A percentile compares a stretch with the other conserved stretches of the same genome.
Evolutionary conservation across 2,329 filamentous ascomycete species (phyloP).

Genomic region (Arthroderma uncinatum): DNA sequence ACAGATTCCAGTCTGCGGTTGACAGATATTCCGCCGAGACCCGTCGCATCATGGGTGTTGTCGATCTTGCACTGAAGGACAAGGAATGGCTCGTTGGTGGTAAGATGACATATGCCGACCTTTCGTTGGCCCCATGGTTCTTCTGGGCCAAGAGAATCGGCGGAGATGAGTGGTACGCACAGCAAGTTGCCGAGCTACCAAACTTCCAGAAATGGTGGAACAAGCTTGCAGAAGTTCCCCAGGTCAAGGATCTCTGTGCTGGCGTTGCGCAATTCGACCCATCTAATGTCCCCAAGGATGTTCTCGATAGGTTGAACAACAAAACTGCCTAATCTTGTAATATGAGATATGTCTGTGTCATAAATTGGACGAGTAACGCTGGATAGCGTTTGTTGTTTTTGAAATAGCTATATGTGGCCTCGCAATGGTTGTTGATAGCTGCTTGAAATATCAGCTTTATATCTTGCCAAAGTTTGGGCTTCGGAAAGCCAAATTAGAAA

Average conservation of each 20-base stretch:
- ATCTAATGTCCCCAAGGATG: neutral
- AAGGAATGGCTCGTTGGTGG: slow-evolving; percentile 7
- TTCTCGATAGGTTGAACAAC: neutral
- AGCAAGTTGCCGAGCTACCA: neutral
- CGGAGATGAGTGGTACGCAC: neutral
- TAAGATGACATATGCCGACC: slow-evolving; percentile 6
- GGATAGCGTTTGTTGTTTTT: too few species aligned
- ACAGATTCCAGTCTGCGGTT: slow-evolving; percentile 36
- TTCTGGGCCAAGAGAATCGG: neutral
- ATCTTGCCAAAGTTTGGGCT: too few species aligned
- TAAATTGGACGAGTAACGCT: too few species aligned
- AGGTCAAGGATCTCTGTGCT: slow-evolving; percentile 3
- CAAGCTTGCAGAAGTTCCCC: neutral
- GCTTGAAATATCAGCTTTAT: too few species aligned
- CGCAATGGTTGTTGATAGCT: too few species aligned
- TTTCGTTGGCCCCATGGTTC: slow-evolving; percentile 5
- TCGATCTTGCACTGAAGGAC: slow-evolving; percentile 26
- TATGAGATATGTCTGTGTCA: too few species aligned
- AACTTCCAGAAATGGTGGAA: slow-evolving; percentile 2
- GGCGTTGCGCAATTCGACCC: neutral
- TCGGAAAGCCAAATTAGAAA: too few species aligned
- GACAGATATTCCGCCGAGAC: slow-evolving; percentile 40
- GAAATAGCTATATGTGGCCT: too few species aligned
- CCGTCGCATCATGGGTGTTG: slow-evolving; percentile 36
- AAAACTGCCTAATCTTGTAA: neutral